Evolutionary conservation across 1,139 yeast species (phyloP).

Genomic region (Protomyces lactucae-debilis): DNA sequence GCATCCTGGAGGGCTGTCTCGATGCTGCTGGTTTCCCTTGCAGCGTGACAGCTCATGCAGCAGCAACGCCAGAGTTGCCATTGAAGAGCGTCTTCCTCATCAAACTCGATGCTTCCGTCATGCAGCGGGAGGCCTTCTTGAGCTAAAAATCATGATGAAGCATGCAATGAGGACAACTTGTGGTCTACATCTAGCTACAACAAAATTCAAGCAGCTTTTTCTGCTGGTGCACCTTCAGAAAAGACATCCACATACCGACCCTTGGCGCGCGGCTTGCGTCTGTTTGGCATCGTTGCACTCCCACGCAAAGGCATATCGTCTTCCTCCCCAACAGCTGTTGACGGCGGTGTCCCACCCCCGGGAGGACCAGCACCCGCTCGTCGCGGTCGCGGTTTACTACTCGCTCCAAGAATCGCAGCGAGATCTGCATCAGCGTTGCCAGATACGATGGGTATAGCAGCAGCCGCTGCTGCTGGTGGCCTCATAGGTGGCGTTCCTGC

Average conservation of each 20-base stretch:
- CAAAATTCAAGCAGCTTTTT: not conserved
- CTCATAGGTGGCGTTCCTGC: not conserved
- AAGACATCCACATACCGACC: constrained; percentile 22
- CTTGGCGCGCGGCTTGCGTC: not conserved
- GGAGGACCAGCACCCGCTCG: not conserved
- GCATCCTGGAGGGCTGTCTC: constrained; percentile 82
- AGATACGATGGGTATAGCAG: not conserved
- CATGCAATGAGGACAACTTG: too few species aligned
- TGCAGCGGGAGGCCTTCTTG: constrained; percentile 34
- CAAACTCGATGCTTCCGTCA: constrained; percentile 48
- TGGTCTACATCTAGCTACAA: too few species aligned
- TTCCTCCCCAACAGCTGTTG: constrained; percentile 4
- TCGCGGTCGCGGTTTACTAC: constrained; percentile 4
- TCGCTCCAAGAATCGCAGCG: constrained; percentile 15
- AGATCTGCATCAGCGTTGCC: constrained; percentile 7
- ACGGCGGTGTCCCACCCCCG: not conserved
- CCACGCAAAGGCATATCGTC: not conserved
- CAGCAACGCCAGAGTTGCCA: constrained; percentile 60
- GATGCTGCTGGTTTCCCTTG: constrained; percentile 79
- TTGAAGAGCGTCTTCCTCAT: constrained; percentile 77
- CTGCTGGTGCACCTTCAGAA: not conserved
- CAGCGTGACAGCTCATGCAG: constrained; percentile 81
- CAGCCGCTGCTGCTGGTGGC: not conserved
- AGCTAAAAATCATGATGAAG: not conserved
- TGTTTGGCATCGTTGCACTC: not conserved